Evolutionary conservation across 805 yeast species (phyloP).

Genomic region (Zygosaccharomyces gambellarensis): DNA sequence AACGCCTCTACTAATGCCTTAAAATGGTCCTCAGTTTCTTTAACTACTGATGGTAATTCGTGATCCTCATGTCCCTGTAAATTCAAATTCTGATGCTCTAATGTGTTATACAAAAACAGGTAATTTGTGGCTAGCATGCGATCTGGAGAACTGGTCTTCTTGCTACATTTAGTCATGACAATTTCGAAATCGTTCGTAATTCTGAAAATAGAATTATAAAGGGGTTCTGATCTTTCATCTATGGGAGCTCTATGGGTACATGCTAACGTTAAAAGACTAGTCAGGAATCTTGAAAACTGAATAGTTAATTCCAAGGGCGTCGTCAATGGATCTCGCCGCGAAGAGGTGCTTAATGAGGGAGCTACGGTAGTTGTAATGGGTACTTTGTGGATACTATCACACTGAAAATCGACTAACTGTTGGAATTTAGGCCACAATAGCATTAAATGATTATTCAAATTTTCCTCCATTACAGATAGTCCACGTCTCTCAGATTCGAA

Average conservation of each 20-base stretch:
- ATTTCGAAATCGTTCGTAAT: constrained; percentile 77
- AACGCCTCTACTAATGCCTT: constrained; percentile 30
- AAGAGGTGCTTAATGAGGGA: constrained; percentile 24
- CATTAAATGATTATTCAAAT: constrained; percentile 59
- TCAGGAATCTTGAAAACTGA: constrained; percentile 66
- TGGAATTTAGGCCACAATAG: constrained; percentile 86
- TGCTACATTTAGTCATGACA: constrained; percentile 64
- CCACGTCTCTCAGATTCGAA: constrained; percentile 62
- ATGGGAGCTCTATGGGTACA: constrained; percentile 30
- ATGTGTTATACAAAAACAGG: constrained; percentile 30
- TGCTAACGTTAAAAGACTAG: constrained; percentile 62
- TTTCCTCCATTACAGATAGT: constrained; percentile 64
- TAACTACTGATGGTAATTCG: constrained; percentile 21
- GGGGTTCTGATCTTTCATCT: constrained; percentile 54
- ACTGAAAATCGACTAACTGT: constrained; percentile 66
- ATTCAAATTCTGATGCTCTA: constrained; percentile 23
- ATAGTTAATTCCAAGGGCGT: constrained; percentile 67
- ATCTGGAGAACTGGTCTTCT: constrained; percentile 52
- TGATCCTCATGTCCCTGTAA: constrained; percentile 12
- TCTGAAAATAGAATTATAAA: constrained; percentile 62
- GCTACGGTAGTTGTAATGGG: constrained; percentile 31
- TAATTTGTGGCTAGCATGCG: constrained; percentile 60
- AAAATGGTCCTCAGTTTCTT: constrained; percentile 31
- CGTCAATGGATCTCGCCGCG: constrained; percentile 28
- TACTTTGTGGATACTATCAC: constrained; percentile 61